These are phyloP conservation scores for Sphaerosporella brunnea DNA, from an alignment of 495 filamentous ascomycete species.

Conservation along the genomic window DNA sequence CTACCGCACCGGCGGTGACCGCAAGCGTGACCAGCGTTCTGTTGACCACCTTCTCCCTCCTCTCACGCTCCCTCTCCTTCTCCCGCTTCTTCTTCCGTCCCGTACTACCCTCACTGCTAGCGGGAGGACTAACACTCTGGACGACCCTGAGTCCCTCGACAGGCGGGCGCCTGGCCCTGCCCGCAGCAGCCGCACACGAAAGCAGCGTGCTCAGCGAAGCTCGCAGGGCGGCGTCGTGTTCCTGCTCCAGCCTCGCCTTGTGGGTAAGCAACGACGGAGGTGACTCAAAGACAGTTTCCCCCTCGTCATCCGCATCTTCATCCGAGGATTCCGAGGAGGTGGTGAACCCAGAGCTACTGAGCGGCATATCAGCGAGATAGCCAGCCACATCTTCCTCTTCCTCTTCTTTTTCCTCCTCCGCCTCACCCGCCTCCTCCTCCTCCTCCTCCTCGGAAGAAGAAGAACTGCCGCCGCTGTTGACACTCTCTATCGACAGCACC, in stretches of 20 bases:
- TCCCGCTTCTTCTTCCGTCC: neutral
- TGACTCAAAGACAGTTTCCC: conserved; percentile 7
- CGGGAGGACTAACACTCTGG: conserved; percentile 4
- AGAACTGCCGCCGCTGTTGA: too few species aligned
- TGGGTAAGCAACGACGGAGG: conserved; percentile 5
- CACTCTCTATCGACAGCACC: too few species aligned
- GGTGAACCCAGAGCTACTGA: conserved; percentile 14
- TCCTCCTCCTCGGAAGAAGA: conserved; percentile 22
- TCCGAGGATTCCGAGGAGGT: conserved; percentile 17
- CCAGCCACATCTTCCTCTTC: conserved; percentile 21
- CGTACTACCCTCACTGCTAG: neutral
- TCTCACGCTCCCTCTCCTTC: neutral
- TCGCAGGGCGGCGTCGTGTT: conserved; percentile 83
- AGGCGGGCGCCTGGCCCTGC: conserved; percentile 40
- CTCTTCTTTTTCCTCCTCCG: conserved; percentile 12
- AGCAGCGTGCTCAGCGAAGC: conserved; percentile 88
- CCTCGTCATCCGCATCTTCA: conserved; percentile 10
- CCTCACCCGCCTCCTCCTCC: conserved; percentile 7
- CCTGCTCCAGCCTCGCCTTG: conserved; percentile 23
- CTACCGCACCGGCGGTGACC: conserved; percentile 76
- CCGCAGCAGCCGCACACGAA: conserved; percentile 65
- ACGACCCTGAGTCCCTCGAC: conserved; percentile 20
- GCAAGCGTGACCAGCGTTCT: conserved; percentile 55
- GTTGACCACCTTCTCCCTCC: neutral
- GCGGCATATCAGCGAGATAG: conserved; percentile 15